Percentiles rank a stretch among this genome's conserved stretches.
These are phyloP conservation scores for Malus fusca DNA, from an alignment of 306 rosid species.

Conservation along the genomic window DNA sequence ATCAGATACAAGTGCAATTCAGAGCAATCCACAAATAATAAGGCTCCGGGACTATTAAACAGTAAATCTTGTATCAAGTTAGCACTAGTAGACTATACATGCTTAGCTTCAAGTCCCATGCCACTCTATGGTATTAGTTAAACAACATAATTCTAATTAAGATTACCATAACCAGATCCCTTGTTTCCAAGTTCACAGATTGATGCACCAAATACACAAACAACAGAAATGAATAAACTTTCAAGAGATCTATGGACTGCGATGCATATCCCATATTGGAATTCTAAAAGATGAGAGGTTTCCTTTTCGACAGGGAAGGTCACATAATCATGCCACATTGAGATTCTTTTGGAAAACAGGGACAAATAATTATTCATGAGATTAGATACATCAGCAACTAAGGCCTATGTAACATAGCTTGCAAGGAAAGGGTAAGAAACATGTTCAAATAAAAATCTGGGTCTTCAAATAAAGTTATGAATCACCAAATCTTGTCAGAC, in stretches of 20 bases:
- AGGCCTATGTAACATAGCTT: not conserved
- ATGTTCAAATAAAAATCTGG: not conserved
- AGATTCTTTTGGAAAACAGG: not conserved
- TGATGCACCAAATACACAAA: not conserved
- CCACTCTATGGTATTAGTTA: not conserved
- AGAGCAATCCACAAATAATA: not conserved
- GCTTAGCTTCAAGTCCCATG: not conserved
- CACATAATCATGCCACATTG: not conserved
- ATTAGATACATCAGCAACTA: not conserved
- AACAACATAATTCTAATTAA: not conserved
- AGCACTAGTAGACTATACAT: not conserved
- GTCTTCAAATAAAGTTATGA: not conserved
- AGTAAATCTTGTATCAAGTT: not conserved
- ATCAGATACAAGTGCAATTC: not conserved
- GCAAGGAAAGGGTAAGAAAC: not conserved
- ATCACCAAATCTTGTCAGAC: not conserved
- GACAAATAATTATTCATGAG: not conserved
- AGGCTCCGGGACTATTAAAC: not conserved
- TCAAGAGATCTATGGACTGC: not conserved
- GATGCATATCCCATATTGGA: not conserved
- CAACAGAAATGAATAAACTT: not conserved
- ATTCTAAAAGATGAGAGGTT: not conserved
- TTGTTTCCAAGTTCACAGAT: slow-evolving; percentile 2
- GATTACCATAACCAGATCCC: not conserved
- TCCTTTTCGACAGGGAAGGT: slow-evolving; percentile 9